A percentile compares a stretch with the other conserved stretches of the same genome.
These are phyloP conservation scores for Eragrostis tef DNA, from an alignment of 202 grass and related monocot species.

Conservation along the genomic window DNA sequence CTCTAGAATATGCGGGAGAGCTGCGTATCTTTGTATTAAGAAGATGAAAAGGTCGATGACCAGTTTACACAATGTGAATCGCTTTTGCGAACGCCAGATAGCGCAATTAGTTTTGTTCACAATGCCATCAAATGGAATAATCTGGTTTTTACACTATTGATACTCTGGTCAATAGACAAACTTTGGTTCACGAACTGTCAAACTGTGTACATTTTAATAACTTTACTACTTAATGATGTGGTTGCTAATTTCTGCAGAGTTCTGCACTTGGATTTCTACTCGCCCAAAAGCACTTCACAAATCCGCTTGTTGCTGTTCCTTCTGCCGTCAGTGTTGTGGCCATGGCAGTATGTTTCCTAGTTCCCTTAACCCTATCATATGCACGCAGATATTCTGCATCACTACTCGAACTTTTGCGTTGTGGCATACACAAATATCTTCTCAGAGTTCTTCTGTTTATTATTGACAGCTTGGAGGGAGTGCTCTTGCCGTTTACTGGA, in stretches of 20 bases:
- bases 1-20: no score
- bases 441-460: conserved; percentile 24
- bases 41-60: no score
- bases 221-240: conserved; percentile 25
- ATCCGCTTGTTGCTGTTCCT: conserved; percentile 95
- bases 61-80: no score
- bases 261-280: conserved; percentile 98
- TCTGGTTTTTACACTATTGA: background rate
- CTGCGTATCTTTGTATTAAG: no score
- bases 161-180: background rate
- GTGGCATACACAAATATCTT: background rate
- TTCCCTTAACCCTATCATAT: conserved; percentile 2
- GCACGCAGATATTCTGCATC: conserved; percentile 20
- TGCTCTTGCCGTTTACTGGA: conserved; percentile 92
- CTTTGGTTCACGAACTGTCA: conserved; percentile 6
- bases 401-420: background rate
- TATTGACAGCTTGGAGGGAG: conserved; percentile 83
- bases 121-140: background rate
- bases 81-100: no score
- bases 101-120: background rate
- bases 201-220: conserved; percentile 28
- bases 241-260: conserved; percentile 63
- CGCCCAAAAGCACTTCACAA: conserved; percentile 94
- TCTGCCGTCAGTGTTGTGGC: conserved; percentile 94
- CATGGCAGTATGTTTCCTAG: conserved; percentile 74